These are phyloP conservation scores for Kodamaea plutei DNA, from an alignment of 1,139 yeast species.

Conservation along the genomic window DNA sequence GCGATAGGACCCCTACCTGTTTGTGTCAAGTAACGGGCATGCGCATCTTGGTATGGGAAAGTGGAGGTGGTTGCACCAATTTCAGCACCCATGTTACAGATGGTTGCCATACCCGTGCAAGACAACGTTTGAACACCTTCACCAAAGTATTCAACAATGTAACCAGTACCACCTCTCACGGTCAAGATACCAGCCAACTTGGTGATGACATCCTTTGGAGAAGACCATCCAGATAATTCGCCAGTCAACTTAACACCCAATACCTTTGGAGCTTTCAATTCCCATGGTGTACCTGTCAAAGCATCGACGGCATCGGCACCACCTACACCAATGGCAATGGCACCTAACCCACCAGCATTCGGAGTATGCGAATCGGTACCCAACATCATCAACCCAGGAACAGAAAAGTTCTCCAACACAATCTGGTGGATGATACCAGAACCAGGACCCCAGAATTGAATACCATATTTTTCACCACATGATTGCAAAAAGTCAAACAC, in stretches of 20 bases:
- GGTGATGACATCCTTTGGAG: slow-evolving; percentile 95
- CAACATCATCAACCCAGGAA: slow-evolving; percentile 92
- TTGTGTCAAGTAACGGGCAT: slow-evolving; percentile 71
- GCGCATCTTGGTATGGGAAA: slow-evolving; percentile 92
- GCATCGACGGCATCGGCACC: slow-evolving; percentile 99
- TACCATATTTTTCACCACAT: slow-evolving; percentile 89
- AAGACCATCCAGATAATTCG: slow-evolving; percentile 80
- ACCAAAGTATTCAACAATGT: slow-evolving; percentile 91
- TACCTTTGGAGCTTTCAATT: slow-evolving; percentile 90
- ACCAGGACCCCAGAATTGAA: slow-evolving; percentile 99
- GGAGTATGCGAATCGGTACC: slow-evolving; percentile 99
- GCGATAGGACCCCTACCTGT: slow-evolving; percentile 84
- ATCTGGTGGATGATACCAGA: slow-evolving; percentile 98
- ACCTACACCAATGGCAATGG: slow-evolving; percentile 96
- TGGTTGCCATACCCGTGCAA: slow-evolving; percentile 99
- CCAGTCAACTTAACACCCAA: slow-evolving; percentile 93
- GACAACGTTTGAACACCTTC: slow-evolving; percentile 82
- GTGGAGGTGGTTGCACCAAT: slow-evolving; percentile 97
- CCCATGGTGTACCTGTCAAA: slow-evolving; percentile 98
- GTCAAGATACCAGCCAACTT: slow-evolving; percentile 85
- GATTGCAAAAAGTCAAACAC: slow-evolving; percentile 89
- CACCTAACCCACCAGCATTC: slow-evolving; percentile 96
- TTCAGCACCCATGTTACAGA: slow-evolving; percentile 99
- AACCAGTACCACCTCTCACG: slow-evolving; percentile 97
- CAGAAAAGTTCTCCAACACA: slow-evolving; percentile 89